phyloP scores from a whole-genome alignment of 768 basidiomycete genomes.

The Strobilomyces dryophilus region DNA sequence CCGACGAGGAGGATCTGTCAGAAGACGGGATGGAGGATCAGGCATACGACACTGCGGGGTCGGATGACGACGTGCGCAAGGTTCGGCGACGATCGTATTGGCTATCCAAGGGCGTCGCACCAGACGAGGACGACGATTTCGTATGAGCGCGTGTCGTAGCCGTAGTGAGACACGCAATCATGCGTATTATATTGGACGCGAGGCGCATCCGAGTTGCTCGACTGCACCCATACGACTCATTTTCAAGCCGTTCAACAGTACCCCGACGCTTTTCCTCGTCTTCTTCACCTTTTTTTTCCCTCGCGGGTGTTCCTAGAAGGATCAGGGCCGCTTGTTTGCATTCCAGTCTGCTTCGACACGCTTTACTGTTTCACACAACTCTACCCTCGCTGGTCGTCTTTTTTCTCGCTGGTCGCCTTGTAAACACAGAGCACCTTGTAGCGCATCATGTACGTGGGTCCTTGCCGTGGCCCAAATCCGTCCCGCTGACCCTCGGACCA shows the following conservation, averaged over 20 bases:
- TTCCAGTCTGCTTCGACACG: conserved; percentile 9
- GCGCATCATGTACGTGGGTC: conserved; percentile 22
- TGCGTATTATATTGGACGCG: background rate
- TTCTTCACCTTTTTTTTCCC: background rate
- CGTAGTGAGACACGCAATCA: background rate
- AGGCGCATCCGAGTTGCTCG: background rate
- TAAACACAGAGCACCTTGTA: conserved; percentile 1
- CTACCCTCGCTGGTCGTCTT: conserved; percentile 19
- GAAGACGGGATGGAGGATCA: conserved; percentile 28
- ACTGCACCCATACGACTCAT: background rate
- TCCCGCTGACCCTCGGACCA: conserved; percentile 19
- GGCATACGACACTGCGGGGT: conserved; percentile 18
- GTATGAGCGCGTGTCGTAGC: background rate
- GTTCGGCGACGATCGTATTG: conserved; percentile 46
- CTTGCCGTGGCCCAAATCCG: background rate
- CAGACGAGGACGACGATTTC: conserved; percentile 7
- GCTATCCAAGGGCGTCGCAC: conserved; percentile 50
- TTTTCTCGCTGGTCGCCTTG: conserved; percentile 21
- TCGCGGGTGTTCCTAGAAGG: conserved; percentile 7
- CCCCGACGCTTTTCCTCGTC: background rate
- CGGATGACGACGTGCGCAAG: conserved; percentile 23
- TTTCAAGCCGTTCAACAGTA: background rate
- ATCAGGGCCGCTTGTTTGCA: conserved; percentile 10
- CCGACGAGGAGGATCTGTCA: conserved; percentile 39
- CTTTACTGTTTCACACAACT: conserved; percentile 7